Evolutionary conservation across 164 flowering plant genomes (phyloP), one percentile per base, ranked within the genome.

Genomic region (Litsea cubeba): DNA sequence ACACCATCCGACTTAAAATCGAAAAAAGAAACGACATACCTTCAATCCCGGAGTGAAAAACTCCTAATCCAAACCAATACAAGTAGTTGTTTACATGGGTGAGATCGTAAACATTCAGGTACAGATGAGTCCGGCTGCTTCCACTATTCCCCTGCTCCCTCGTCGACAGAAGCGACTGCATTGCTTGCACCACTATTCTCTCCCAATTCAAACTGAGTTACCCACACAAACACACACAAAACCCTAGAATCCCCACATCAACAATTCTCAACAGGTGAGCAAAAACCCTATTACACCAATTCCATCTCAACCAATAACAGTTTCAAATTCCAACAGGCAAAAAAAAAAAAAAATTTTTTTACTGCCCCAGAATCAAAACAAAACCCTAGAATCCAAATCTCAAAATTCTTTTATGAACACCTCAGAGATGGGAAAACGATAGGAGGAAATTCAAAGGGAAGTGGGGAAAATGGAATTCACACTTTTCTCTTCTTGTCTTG

Each of bases 1-100:
- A 54, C 12, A 20, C 17, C n/a, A 54, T 54, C 12, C 60, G 12
- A 17, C 12, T 15, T 11, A 54, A 54, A 40, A 40, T 40, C 46
- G 25, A 3, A 51, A 17, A 32, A n/a, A 57, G n/a, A 51, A 12
- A 5, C 20, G 12, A 30, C 50, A 11, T 81, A 94, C 98, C 98
- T 91, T 94, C 97, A 40, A 94, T 87, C 8, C 98, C 98, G 0
- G 98, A 90, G 78, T 94, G 98, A 75, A 90, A 94, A 65, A 94
- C 84, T 24, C 98, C 98, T 1, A 90, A 85, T n/a, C 97, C 98
- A 57, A 92, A 79, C 95, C 93, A 92, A 83, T 91, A 94, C 54
- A 94, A 84, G 72, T 94, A 94, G 77, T 88, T 86, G 78, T 92
- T 94, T 71, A 89, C 69, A 49, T 94, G 97, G 1, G 98, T 92